Conservation (phyloP, 805 yeast species). For the Phaffomyces thermotolerans region DNA sequence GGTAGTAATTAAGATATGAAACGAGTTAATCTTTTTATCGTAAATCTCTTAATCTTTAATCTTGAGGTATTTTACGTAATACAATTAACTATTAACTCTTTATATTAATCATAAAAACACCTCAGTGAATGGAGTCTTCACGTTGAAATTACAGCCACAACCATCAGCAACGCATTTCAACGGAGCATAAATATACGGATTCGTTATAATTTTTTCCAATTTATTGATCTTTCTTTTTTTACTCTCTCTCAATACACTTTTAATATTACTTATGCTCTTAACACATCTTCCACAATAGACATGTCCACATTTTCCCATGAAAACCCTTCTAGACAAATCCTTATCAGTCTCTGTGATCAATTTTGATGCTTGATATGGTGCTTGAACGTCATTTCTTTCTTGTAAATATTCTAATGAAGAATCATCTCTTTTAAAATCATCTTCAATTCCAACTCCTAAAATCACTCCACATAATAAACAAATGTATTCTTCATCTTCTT, state of each 20-base stretch:
- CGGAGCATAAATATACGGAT: constrained; percentile 47
- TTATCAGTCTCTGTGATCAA: constrained; percentile 47
- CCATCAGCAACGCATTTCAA: constrained; percentile 46
- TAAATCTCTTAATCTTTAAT: no score
- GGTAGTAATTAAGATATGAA: no score
- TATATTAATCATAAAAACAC: constrained; percentile 30
- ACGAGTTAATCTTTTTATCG: no score
- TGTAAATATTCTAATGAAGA: constrained; percentile 26
- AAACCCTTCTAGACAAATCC: constrained; percentile 59
- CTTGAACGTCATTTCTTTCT: constrained; percentile 32
- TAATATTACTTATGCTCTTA: constrained; percentile 46
- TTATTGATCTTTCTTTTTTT: constrained; percentile 14
- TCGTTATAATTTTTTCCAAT: constrained; percentile 15
- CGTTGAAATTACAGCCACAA: constrained; percentile 39
- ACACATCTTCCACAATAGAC: constrained; percentile 83
- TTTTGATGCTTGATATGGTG: constrained; percentile 58
- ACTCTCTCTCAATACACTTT: constrained; percentile 14
- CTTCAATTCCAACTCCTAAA: constrained; percentile 69
- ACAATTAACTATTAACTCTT: no score
- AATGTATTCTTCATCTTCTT: constrained; percentile 32
- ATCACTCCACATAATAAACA: constrained; percentile 68
- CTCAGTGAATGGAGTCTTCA: constrained; percentile 48
- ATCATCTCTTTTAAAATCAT: constrained; percentile 33
- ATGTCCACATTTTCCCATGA: constrained; percentile 72
- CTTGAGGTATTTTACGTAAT: no score